phyloP scores from a whole-genome alignment of 352 stramenopile species.

The Phytophthora agathidicida region DNA sequence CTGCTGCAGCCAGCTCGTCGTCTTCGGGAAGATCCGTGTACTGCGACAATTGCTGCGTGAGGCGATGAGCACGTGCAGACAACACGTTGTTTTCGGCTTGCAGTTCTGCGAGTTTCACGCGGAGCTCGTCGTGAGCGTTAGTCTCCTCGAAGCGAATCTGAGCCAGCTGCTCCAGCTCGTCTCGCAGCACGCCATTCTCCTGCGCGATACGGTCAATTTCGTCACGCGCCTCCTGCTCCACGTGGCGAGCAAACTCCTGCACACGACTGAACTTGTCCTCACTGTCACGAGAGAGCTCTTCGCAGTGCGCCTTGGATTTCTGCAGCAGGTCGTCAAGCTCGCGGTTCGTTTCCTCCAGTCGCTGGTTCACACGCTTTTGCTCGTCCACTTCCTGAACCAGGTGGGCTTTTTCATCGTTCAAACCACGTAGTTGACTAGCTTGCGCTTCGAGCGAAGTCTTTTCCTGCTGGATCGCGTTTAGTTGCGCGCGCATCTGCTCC shows the following conservation, averaged over 20 bases:
- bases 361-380: constrained; percentile 50
- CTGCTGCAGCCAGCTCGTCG: constrained; percentile 54
- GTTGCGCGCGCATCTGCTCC: constrained; percentile 35
- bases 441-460: constrained; percentile 43
- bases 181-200: constrained; percentile 61
- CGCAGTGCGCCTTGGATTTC: constrained; percentile 65
- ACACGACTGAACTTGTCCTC: constrained; percentile 69
- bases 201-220: constrained; percentile 68
- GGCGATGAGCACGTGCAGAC: constrained; percentile 70
- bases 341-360: constrained; percentile 52
- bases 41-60: constrained; percentile 84
- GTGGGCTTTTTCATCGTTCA: constrained; percentile 54
- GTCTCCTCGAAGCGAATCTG: constrained; percentile 71
- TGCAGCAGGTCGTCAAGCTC: constrained; percentile 65
- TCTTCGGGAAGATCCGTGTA: constrained; percentile 84
- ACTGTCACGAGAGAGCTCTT: constrained; percentile 62
- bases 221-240: constrained; percentile 67
- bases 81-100: constrained; percentile 89
- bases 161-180: constrained; percentile 70
- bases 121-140: constrained; percentile 68
- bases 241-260: constrained; percentile 63
- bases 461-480: constrained; percentile 52
- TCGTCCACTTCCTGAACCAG: constrained; percentile 48
- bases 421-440: constrained; percentile 37
- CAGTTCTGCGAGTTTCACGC: constrained; percentile 74